Base-by-base conservation (phyloP, 2,329 filamentous ascomycete species). In the Curvularia verruculosa region DNA sequence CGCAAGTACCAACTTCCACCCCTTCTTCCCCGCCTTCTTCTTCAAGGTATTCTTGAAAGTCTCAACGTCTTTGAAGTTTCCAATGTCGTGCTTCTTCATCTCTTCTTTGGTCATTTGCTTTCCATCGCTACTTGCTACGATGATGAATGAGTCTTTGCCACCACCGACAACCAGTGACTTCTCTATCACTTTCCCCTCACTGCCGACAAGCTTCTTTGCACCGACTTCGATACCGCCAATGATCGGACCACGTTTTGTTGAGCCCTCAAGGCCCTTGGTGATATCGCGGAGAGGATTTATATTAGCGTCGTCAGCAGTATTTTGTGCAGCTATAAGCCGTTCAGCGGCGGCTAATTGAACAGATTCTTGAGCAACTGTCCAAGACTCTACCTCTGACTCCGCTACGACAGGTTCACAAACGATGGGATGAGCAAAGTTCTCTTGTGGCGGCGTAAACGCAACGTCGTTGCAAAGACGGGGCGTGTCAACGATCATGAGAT, bases 401-500 rank as follows among this genome's bases (percentile, higher is more conserved):
- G 79, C 73, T 21, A 93, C 79, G 49, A 97, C 87, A 53, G 88
- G 86, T 24, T 85, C 85, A 73, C 93, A 97, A 60, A 83, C 85
- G 59, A 97, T 92, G 9, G 85, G 79, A 72, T 96, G 89, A 5
- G 91, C 88, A 56, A 86, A 85, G 52, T 89, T 89, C 60, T 91
- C 88, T 66, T 89, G 87, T 0, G 92, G 91, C 0, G 93, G 92
- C 52, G 89, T 81, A 74, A 97, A 97, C 9, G 92, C 92, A 9
- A 91, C 86, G 65, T 97, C 93, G 71, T 89, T 86, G 79, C 93
- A 97, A 12, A 97, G 85, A 0, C 92, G 87, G 0, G 92, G 91
- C 0, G 93, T 96, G 73, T 96, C 90, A 61, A 97, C 86, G 29
- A 96, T 87, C 92, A 97, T 96, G 52, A 96, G 82, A 73, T 97